These are phyloP conservation scores for Physcomitrium patens DNA, from an alignment of 225 moss, liverwort and hornwort species.

Conservation along the genomic window DNA sequence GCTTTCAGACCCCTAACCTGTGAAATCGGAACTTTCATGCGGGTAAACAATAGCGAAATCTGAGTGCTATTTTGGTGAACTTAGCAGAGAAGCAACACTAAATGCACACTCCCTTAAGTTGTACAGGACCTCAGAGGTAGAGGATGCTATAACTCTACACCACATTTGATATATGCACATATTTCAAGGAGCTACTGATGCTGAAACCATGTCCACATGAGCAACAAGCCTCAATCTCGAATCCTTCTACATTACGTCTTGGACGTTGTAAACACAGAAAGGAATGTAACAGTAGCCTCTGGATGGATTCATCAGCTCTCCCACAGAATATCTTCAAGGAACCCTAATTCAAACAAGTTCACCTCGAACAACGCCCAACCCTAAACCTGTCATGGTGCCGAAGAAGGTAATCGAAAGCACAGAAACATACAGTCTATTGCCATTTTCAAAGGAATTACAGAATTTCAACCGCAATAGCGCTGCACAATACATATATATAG, in stretches of 20 bases:
- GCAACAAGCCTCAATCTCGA: background rate
- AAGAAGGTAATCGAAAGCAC: background rate
- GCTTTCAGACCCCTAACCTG: conserved; percentile 11
- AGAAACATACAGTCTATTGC: conserved; percentile 5
- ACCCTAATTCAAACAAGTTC: background rate
- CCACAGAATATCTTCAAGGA: background rate
- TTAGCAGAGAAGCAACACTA: background rate
- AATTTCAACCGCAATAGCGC: background rate
- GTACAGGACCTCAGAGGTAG: conserved; percentile 31
- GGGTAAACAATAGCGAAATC: background rate
- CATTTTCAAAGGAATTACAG: background rate
- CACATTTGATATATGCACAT: conserved; percentile 5
- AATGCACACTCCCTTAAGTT: conserved; percentile 22
- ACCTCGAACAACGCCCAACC: conserved; percentile 13
- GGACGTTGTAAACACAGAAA: background rate
- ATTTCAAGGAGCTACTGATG: conserved; percentile 23
- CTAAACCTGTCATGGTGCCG: conserved; percentile 18
- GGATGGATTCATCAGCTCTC: conserved; percentile 2
- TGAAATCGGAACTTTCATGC: conserved; percentile 9
- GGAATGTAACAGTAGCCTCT: conserved; percentile 1
- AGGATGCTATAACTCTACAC: conserved; percentile 10
- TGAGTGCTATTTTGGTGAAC: background rate
- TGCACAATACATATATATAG: too few species aligned
- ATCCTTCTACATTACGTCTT: background rate
- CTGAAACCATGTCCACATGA: conserved; percentile 30